phyloP scores from a whole-genome alignment of 768 basidiomycete species.

The Pholiota conissans region DNA sequence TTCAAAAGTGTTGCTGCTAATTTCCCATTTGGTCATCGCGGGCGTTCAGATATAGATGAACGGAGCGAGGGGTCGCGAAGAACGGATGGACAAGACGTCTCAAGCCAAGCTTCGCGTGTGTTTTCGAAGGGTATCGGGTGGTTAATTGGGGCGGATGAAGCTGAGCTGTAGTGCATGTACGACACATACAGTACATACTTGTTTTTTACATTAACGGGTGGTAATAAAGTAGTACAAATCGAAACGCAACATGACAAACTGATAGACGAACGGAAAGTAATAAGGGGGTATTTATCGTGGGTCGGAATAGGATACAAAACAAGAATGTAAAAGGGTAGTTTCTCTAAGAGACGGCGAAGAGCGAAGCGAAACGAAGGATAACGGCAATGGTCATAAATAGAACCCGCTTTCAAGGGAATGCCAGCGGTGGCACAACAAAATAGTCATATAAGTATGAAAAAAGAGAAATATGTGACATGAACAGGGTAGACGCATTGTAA shows the following conservation, averaged over 20 bases:
- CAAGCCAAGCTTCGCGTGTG: conserved; percentile 73
- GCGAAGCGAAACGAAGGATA: conserved; percentile 2
- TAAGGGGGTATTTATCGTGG: background rate
- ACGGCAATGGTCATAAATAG: conserved; percentile 7
- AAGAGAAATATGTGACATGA: background rate
- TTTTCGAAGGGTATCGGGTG: conserved; percentile 93
- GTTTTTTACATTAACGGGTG: background rate
- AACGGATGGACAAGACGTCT: conserved; percentile 60
- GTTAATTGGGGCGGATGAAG: conserved; percentile 86
- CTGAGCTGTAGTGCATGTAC: conserved; percentile 21
- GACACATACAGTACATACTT: background rate
- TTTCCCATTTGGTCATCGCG: conserved; percentile 59
- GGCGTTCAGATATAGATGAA: conserved; percentile 44
- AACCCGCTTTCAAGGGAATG: background rate
- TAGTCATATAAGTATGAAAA: conserved; percentile 7
- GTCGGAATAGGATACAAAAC: conserved; percentile 5
- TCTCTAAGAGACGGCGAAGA: conserved; percentile 2
- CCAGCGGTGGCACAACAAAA: conserved; percentile 2
- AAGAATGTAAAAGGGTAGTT: conserved; percentile 1
- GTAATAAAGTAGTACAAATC: conserved; percentile 14
- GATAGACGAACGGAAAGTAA: background rate
- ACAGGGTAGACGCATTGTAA: conserved; percentile 1
- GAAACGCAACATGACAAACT: background rate
- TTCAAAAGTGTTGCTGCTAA: conserved; percentile 76
- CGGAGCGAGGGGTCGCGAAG: conserved; percentile 41